Evolutionary conservation across 805 yeast genomes (phyloP).

Genomic region (Tetrapisispora fleetii): DNA sequence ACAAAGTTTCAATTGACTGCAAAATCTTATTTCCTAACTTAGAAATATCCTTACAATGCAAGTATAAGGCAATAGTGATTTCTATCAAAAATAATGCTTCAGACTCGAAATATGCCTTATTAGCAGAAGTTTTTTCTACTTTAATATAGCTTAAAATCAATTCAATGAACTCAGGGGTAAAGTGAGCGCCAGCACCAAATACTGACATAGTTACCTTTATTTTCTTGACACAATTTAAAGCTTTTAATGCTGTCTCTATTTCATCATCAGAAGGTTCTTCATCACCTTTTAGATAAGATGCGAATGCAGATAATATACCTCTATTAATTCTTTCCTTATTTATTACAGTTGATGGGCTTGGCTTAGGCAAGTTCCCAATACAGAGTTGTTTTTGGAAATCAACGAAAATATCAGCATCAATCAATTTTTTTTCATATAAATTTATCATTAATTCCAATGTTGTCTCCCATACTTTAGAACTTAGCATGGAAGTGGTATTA

Average conservation of each 20-base stretch:
- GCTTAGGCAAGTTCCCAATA: conserved; percentile 46
- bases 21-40: conserved; percentile 16
- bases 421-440: conserved; percentile 62
- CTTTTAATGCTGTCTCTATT: conserved; percentile 72
- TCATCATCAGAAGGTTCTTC: conserved; percentile 94
- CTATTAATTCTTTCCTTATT: conserved; percentile 54
- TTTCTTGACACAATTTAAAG: conserved; percentile 72
- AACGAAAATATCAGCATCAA: conserved; percentile 53
- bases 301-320: conserved; percentile 83
- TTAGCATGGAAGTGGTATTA: conserved; percentile 33
- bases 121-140: conserved; percentile 21
- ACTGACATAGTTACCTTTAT: conserved; percentile 52
- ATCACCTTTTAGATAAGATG: conserved; percentile 88
- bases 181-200: conserved; percentile 34
- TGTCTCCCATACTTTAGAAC: conserved; percentile 45
- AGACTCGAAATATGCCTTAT: conserved; percentile 35
- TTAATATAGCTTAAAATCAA: conserved; percentile 31
- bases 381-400: conserved; percentile 52
- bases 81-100: conserved; percentile 43
- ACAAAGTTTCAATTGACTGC: conserved; percentile 11
- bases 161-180: conserved; percentile 25
- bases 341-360: conserved; percentile 57
- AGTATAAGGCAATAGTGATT: conserved; percentile 23
- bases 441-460: conserved; percentile 51
- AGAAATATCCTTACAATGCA: conserved; percentile 27